Percentiles rank a stretch among this genome's conserved stretches.
Evolutionary conservation across 2,329 filamentous ascomycete genomes (phyloP).

Genomic region (Chrysoporthe cubensis): DNA sequence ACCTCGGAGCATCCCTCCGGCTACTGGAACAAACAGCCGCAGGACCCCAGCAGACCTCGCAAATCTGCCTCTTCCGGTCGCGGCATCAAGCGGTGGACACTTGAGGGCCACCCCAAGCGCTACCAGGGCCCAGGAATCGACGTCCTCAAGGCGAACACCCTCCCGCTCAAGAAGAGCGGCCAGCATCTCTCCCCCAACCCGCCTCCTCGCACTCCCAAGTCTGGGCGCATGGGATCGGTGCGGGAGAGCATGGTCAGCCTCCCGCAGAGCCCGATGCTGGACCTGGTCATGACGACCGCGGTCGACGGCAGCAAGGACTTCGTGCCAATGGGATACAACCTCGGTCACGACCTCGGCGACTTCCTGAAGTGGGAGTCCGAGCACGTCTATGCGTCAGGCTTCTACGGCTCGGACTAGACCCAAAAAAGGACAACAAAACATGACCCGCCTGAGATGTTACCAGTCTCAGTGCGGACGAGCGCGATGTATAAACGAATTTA

Average conservation of each 20-base stretch:
- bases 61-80: constrained; percentile 28
- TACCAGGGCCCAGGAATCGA: constrained; percentile 33
- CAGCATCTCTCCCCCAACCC: constrained; percentile 5
- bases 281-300: constrained; percentile 47
- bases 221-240: constrained; percentile 26
- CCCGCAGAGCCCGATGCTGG: constrained; percentile 56
- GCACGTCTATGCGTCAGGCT: constrained; percentile 45
- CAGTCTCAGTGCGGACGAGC: neutral
- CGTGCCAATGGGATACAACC: constrained; percentile 64
- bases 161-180: constrained; percentile 27
- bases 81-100: constrained; percentile 42
- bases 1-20: constrained; percentile 39
- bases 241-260: constrained; percentile 47
- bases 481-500: neutral
- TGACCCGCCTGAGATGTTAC: neutral
- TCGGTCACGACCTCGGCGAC: constrained; percentile 62
- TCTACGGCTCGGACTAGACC: constrained; percentile 31
- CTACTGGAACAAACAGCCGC: constrained; percentile 37
- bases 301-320: constrained; percentile 43
- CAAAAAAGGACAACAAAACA: neutral
- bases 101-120: constrained; percentile 40
- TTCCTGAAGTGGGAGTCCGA: constrained; percentile 62
- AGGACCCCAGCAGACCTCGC: constrained; percentile 36
- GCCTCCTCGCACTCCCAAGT: constrained; percentile 17
- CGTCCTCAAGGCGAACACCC: constrained; percentile 33